Evolutionary conservation across 441 rosid genomes (phyloP).

Genomic region (Theobroma grandiflorum): DNA sequence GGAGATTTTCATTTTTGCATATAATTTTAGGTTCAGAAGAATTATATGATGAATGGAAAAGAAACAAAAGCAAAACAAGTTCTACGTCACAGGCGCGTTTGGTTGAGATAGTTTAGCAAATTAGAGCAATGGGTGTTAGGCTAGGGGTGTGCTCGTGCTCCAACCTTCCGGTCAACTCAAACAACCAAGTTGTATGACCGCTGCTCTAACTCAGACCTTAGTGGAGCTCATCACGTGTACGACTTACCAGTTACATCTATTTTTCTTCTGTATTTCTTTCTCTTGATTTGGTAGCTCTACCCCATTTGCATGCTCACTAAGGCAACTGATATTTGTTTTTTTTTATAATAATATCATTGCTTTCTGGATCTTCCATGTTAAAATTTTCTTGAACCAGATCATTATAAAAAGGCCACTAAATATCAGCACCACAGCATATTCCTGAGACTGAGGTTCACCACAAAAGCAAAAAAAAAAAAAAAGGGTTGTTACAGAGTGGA

Average conservation of each 20-base stretch:
- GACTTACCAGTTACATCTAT: slow-evolving; percentile 22
- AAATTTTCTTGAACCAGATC: background rate
- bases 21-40: no score
- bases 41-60: no score
- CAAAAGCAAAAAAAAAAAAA: background rate
- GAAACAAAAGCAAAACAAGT: no score
- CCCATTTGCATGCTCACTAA: background rate
- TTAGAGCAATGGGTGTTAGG: no score
- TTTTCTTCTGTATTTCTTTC: background rate
- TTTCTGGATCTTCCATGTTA: background rate
- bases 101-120: no score
- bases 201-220: background rate
- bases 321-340: background rate
- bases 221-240: slow-evolving; percentile 33
- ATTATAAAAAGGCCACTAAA: slow-evolving; percentile 20
- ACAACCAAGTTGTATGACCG: no score
- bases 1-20: no score
- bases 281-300: slow-evolving; percentile 11
- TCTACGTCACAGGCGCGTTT: no score
- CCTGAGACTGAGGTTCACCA: background rate
- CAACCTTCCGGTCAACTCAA: slow-evolving; percentile 41
- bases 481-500: background rate
- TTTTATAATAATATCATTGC: no score
- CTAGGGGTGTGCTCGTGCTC: no score
- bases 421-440: background rate